phyloP scores from a whole-genome alignment of 2,329 filamentous ascomycete genomes.

The Aciculosporium take region DNA sequence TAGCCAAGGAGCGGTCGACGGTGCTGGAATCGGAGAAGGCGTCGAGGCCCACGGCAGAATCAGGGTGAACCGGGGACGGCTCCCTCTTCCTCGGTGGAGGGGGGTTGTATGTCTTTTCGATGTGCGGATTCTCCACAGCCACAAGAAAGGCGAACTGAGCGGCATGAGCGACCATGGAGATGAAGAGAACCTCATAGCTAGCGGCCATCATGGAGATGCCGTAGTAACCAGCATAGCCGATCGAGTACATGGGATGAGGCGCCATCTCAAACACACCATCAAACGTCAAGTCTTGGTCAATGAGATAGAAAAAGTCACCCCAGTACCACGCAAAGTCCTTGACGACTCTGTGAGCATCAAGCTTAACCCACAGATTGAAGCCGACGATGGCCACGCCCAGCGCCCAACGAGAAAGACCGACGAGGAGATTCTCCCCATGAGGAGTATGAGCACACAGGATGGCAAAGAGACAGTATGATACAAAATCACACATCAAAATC shows the following conservation, averaged over 20 bases:
- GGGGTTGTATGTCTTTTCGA: slow-evolving; percentile 93
- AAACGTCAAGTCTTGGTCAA: slow-evolving; percentile 95
- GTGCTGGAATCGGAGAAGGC: slow-evolving; percentile 10
- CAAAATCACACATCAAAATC: slow-evolving; percentile 97
- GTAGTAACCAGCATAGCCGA: slow-evolving; percentile 95
- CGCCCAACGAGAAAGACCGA: slow-evolving; percentile 63
- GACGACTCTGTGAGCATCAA: slow-evolving; percentile 93
- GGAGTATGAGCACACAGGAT: slow-evolving; percentile 72
- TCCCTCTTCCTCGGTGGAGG: slow-evolving; percentile 56
- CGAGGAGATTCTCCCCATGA: slow-evolving; percentile 50
- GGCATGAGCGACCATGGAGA: slow-evolving; percentile 87
- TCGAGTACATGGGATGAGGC: slow-evolving; percentile 96
- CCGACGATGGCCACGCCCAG: slow-evolving; percentile 65
- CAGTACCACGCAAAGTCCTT: slow-evolving; percentile 99
- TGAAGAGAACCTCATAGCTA: slow-evolving; percentile 94
- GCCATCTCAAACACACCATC: slow-evolving; percentile 99
- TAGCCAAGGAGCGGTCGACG: slow-evolving; percentile 13
- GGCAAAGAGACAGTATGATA: slow-evolving; percentile 91
- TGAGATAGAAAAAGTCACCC: slow-evolving; percentile 98
- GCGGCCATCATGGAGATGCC: slow-evolving; percentile 96
- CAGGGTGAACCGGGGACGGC: slow-evolving; percentile 19
- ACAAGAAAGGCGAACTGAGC: slow-evolving; percentile 89
- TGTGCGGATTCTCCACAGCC: slow-evolving; percentile 90
- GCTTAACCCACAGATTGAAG: slow-evolving; percentile 97
- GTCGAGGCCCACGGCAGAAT: slow-evolving; percentile 15